These are phyloP conservation scores for Aspergillus biplanus DNA, from an alignment of 495 filamentous ascomycete genomes.

Conservation along the genomic window DNA sequence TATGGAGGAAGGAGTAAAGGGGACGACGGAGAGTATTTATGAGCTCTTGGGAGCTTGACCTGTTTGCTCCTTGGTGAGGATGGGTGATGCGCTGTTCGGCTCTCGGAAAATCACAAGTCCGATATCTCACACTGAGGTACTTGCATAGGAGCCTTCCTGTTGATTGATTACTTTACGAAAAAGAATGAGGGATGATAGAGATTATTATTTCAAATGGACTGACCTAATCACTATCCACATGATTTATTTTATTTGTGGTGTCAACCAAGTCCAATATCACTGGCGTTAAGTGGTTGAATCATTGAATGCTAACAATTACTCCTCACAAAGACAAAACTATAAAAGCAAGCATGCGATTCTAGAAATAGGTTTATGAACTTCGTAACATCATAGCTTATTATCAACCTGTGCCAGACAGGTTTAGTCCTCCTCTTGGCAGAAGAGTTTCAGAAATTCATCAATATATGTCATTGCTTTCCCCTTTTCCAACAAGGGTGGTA, in stretches of 20 bases:
- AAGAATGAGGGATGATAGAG: too few species aligned
- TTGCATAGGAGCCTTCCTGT: too few species aligned
- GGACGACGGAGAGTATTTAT: background rate
- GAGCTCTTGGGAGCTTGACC: too few species aligned
- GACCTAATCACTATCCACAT: too few species aligned
- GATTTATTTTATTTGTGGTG: too few species aligned
- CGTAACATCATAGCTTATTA: conserved; percentile 27
- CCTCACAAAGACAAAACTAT: background rate
- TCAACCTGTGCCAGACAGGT: conserved; percentile 29
- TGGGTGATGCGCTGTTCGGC: conserved; percentile 25
- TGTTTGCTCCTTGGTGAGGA: conserved; percentile 3
- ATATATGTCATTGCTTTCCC: conserved; percentile 50
- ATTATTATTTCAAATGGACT: too few species aligned
- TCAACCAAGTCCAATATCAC: too few species aligned
- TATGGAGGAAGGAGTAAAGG: background rate
- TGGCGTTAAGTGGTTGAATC: too few species aligned
- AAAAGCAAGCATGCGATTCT: background rate
- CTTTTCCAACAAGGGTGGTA: conserved; percentile 41
- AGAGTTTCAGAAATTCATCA: conserved; percentile 48
- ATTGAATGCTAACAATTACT: too few species aligned
- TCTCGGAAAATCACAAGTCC: conserved; percentile 27
- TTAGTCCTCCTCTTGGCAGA: conserved; percentile 48
- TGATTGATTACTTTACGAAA: too few species aligned
- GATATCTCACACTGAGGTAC: background rate
- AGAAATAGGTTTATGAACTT: conserved; percentile 19